Evolutionary conservation across 2,329 filamentous ascomycete species (phyloP), one percentile per base, ranked within the genome.

Genomic region (Colletotrichum spinosum): DNA sequence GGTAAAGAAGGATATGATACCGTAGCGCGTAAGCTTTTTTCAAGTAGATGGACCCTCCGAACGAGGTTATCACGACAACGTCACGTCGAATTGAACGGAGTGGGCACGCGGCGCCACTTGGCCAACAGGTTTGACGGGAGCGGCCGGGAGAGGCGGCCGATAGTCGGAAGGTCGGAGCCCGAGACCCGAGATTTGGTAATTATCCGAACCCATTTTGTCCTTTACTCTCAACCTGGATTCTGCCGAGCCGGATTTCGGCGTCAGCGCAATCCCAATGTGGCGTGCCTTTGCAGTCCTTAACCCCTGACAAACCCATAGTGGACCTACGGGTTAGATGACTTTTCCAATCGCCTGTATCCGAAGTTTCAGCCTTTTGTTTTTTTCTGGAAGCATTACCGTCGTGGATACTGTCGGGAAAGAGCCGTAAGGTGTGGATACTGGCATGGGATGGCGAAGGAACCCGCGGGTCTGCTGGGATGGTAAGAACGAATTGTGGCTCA

Each of bases 191-290:
- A 4, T 9, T 5, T 10, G 44, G 25, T 44, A 44, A 44, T 41
- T 45, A n/a, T 44, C 37, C 46, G n/a, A 42, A 37, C 44, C 8
- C 8, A 25, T 9, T 42, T 11, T n/a, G 13, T 12, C 5, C 2
- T 11, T 48, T 37, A 41, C 11, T 41, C 45, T 35, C 33, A 25
- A 25, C 25, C 11, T 45, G 13, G 35, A 33, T 41, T 41, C 54
- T 25, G 60, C 44, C 38, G 56, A 45, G 52, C 25, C 62, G 62
- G 58, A 62, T 11, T 62, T 56, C 62, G 58, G 62, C 46, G 41
- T 44, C 51, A 42, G 41, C 25, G 25, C 25, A 25, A 5, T 38
- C 12, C 41, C 34, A 41, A 17, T 46, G 8, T 17, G 9, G 10
- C 12, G 42, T 44, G 13, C 11, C 42, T 25, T 25, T 25, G 25